Percentiles rank a stretch among this genome's conserved stretches.
phyloP scores from a whole-genome alignment of 169 alveolate species.

The Theileria parva region DNA sequence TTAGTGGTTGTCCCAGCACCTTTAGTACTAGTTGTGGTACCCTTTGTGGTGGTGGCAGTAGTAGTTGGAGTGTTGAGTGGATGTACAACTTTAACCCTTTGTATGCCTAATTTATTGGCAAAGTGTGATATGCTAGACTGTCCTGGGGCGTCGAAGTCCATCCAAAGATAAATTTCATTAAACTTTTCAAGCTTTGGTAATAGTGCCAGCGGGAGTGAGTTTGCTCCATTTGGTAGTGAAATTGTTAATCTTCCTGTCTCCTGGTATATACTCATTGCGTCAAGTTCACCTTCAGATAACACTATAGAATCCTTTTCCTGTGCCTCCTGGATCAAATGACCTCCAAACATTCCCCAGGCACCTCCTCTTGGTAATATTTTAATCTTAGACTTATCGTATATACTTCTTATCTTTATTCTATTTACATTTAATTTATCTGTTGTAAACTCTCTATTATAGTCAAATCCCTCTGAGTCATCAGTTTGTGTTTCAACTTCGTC shows the following conservation, averaged over 20 bases:
- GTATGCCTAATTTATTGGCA: constrained; percentile 89
- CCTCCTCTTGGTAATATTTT: constrained; percentile 88
- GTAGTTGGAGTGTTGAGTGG: not conserved
- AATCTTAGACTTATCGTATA: constrained; percentile 83
- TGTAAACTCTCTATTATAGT: not conserved
- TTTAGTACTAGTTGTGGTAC: not conserved
- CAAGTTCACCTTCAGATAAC: constrained; percentile 96
- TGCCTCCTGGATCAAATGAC: constrained; percentile 72
- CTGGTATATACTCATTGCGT: constrained; percentile 93
- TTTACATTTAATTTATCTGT: constrained; percentile 33
- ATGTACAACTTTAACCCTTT: constrained; percentile 83
- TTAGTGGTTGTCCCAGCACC: not conserved
- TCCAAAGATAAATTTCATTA: constrained; percentile 89
- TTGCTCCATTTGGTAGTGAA: constrained; percentile 93
- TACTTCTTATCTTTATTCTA: constrained; percentile 71
- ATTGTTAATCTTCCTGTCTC: constrained; percentile 88
- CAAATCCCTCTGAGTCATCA: not conserved
- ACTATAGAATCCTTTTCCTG: constrained; percentile 73
- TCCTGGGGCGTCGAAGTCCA: constrained; percentile 93
- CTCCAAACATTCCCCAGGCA: constrained; percentile 90
- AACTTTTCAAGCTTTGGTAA: constrained; percentile 87
- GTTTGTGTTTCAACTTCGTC: not conserved
- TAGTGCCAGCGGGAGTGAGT: constrained; percentile 86
- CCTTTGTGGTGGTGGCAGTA: not conserved
- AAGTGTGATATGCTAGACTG: constrained; percentile 87